Evolutionary conservation across 352 stramenopile genomes (phyloP).

Genomic region (Phytophthora melonis): DNA sequence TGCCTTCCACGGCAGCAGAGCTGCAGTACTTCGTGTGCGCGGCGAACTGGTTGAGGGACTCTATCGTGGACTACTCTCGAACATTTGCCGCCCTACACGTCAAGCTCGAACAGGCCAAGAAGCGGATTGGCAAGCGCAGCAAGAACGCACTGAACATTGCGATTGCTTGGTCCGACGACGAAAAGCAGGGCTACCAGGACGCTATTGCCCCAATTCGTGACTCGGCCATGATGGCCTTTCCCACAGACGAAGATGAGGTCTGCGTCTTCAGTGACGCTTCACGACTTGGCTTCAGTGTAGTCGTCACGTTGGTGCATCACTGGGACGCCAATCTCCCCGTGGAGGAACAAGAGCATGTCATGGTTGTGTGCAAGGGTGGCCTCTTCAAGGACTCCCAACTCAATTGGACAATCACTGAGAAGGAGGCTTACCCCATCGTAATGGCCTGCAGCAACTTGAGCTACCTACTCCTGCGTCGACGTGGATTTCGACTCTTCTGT

Average conservation of each 20-base stretch:
- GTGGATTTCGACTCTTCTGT: constrained; percentile 7
- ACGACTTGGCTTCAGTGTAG: no score
- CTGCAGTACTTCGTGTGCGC: background rate
- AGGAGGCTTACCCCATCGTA: background rate
- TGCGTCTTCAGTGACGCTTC: no score
- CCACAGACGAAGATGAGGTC: no score
- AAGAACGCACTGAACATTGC: no score
- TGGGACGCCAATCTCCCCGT: background rate
- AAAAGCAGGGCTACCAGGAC: no score
- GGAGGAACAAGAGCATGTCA: background rate
- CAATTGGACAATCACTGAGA: background rate
- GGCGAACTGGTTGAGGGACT: background rate
- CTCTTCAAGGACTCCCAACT: background rate
- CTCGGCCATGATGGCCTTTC: no score
- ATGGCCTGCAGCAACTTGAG: background rate
- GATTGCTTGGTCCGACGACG: no score
- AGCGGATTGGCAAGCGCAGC: background rate
- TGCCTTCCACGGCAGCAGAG: background rate
- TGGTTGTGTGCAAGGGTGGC: background rate
- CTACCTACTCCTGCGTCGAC: background rate
- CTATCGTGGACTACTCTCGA: background rate
- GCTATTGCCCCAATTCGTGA: no score
- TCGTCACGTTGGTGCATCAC: no score
- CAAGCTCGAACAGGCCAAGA: background rate
- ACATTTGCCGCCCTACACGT: background rate